phyloP scores from a whole-genome alignment of 768 basidiomycete genomes.

The Leccinum broughii region DNA sequence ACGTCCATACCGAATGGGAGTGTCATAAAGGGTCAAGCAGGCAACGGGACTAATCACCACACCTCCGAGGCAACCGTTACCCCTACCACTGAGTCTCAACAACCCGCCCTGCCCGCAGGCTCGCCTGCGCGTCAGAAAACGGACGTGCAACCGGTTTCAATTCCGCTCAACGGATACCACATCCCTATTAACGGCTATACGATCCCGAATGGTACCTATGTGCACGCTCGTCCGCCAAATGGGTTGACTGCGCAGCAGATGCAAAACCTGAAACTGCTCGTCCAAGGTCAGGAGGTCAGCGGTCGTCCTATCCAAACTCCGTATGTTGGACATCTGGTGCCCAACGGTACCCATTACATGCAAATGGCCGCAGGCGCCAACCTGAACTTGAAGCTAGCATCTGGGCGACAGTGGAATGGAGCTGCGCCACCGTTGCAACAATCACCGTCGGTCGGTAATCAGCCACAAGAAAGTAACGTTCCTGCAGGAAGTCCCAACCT shows the following conservation, averaged over 20 bases:
- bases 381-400: constrained; percentile 38
- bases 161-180: constrained; percentile 50
- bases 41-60: constrained; percentile 30
- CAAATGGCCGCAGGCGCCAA: constrained; percentile 26
- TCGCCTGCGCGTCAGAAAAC: constrained; percentile 51
- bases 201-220: constrained; percentile 36
- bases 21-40: constrained; percentile 31
- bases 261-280: constrained; percentile 59
- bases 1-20: constrained; percentile 20
- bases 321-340: constrained; percentile 32
- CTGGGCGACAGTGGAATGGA: constrained; percentile 42
- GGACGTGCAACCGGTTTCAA: constrained; percentile 41
- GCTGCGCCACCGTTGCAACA: constrained; percentile 26
- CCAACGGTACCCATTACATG: constrained; percentile 31
- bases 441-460: constrained; percentile 22
- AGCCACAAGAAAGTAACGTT: constrained; percentile 19
- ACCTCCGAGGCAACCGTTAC: constrained; percentile 14
- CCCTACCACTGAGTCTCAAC: constrained; percentile 23
- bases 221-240: constrained; percentile 38
- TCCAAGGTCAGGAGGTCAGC: constrained; percentile 42
- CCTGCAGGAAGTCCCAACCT: constrained; percentile 38
- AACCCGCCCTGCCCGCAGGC: constrained; percentile 23
- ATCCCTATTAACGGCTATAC: constrained; percentile 43
- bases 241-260: constrained; percentile 57
- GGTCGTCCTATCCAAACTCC: constrained; percentile 38